Conservation (phyloP, 768 basidiomycete species). For the Austroboletus eburneus region DNA sequence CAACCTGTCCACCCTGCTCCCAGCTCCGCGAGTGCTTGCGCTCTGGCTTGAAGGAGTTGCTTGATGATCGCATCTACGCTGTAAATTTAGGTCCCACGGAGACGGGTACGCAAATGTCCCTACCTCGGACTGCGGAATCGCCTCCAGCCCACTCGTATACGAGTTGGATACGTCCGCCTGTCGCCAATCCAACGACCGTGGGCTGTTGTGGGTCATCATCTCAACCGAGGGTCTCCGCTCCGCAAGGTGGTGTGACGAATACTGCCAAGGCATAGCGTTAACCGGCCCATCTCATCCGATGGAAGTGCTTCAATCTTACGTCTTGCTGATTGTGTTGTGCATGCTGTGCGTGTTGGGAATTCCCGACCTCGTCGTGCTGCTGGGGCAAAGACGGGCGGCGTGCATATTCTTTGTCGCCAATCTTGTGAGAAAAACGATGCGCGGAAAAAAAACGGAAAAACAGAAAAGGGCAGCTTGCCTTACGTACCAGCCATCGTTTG, state of each 20-base stretch:
- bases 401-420: constrained; percentile 27
- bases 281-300: constrained; percentile 11
- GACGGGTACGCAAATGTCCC: constrained; percentile 10
- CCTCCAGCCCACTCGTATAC: constrained; percentile 26
- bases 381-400: constrained; percentile 30
- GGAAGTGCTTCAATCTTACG: constrained; percentile 26
- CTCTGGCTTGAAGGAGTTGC: constrained; percentile 36
- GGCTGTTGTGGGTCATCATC: constrained; percentile 33
- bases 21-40: constrained; percentile 63
- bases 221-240: constrained; percentile 31
- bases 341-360: constrained; percentile 29
- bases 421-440: constrained; percentile 19
- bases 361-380: constrained; percentile 29
- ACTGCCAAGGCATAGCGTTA: constrained; percentile 24
- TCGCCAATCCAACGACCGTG: constrained; percentile 32
- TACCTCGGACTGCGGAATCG: constrained; percentile 34
- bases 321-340: constrained; percentile 30
- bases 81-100: constrained; percentile 29
- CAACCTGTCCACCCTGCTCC: constrained; percentile 46
- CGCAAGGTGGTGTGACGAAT: constrained; percentile 31
- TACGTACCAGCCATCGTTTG: constrained; percentile 33
- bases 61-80: constrained; percentile 35
- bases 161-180: constrained; percentile 31
- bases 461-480: too few relatives aligned
- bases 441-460: too few relatives aligned